phyloP scores from a whole-genome alignment of 192 early-diverging fungal genomes.

The Pilobolus umbonatus region DNA sequence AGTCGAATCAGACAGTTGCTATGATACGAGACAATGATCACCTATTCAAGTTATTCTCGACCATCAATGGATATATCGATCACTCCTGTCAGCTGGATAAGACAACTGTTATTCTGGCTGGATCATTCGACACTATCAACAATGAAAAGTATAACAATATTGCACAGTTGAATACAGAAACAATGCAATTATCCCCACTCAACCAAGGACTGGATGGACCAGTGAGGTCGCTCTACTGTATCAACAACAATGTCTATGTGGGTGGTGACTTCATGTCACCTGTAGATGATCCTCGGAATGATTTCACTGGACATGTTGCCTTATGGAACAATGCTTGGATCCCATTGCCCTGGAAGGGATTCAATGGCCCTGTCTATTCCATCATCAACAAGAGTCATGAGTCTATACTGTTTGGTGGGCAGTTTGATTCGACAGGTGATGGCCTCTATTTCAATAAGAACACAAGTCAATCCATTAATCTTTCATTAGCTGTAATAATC shows the following conservation, averaged over 20 bases:
- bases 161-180: conserved; percentile 8
- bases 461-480: conserved; percentile 45
- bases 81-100: conserved; percentile 18
- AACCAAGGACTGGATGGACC: conserved; percentile 30
- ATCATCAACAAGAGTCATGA: conserved; percentile 44
- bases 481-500: conserved; percentile 33
- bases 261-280: conserved; percentile 31
- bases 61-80: conserved; percentile 21
- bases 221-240: conserved; percentile 27
- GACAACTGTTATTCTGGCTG: no score
- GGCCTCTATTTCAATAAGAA: conserved; percentile 47
- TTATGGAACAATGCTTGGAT: conserved; percentile 41
- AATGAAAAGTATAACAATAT: conserved; percentile 20
- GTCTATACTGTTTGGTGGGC: conserved; percentile 63
- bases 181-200: conserved; percentile 9
- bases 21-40: not conserved
- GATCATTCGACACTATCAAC: conserved; percentile 22
- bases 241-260: no score
- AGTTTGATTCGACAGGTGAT: conserved; percentile 63
- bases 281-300: not conserved
- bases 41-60: conserved; percentile 11
- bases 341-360: conserved; percentile 58
- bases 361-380: conserved; percentile 62
- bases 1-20: not conserved
- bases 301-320: conserved; percentile 15